A percentile compares a stretch with the other conserved stretches of the same genome.
These are phyloP conservation scores for Bruguiera hainesii DNA, from an alignment of 441 rosid species.

Conservation along the genomic window DNA sequence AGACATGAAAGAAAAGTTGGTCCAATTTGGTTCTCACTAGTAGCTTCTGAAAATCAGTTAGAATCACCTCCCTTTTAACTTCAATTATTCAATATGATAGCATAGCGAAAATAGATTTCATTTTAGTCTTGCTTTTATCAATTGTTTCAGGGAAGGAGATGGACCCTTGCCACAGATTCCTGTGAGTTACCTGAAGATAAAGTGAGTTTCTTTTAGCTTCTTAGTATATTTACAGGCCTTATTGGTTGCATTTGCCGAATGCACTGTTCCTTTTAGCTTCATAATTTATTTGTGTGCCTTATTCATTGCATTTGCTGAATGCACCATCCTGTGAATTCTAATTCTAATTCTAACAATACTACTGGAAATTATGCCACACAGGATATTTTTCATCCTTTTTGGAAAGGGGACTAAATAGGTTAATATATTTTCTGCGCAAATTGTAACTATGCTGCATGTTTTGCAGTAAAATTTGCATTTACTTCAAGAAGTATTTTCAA, in stretches of 20 bases:
- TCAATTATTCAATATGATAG: neutral
- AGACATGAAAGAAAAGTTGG: constrained; percentile 36
- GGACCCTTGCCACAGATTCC: constrained; percentile 62
- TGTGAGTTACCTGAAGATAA: constrained; percentile 58
- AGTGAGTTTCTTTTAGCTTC: constrained; percentile 48
- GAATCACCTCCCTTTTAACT: constrained; percentile 29
- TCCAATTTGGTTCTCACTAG: constrained; percentile 67
- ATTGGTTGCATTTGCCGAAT: constrained; percentile 2
- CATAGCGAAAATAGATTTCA: neutral
- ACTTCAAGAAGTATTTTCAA: neutral
- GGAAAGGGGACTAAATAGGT: no score
- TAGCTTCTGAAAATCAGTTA: constrained; percentile 66
- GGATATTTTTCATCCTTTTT: no score
- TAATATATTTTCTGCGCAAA: neutral
- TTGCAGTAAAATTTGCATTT: neutral
- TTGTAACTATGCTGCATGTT: neutral
- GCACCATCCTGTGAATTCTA: neutral
- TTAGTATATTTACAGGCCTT: constrained; percentile 1
- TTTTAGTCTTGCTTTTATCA: constrained; percentile 13
- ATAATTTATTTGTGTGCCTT: neutral
- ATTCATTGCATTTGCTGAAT: constrained; percentile 3
- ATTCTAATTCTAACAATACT: no score
- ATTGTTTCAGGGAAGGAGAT: constrained; percentile 52
- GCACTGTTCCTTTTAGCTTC: constrained; percentile 5
- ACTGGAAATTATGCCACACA: no score